Base-by-base conservation (phyloP, 805 yeast species). In the Priceomyces melissophilus region DNA sequence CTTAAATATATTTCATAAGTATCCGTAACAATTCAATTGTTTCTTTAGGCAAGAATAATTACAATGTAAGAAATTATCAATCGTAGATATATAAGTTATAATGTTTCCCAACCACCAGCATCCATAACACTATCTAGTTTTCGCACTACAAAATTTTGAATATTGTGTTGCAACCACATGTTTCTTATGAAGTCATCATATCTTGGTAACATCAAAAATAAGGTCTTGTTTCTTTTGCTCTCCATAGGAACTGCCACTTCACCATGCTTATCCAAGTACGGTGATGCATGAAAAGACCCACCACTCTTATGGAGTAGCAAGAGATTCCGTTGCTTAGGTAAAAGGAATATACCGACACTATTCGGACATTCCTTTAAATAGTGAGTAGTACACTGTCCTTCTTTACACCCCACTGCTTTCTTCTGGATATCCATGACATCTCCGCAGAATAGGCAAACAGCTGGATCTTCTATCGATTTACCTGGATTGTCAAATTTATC, bases 71-170 rank as follows among this genome's bases (percentile, higher is more conserved):
- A n/a, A n/a, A n/a, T n/a, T n/a, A n/a, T n/a, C n/a, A n/a, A n/a
- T n/a, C n/a, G n/a, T n/a, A n/a, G n/a, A n/a, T n/a, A n/a, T n/a
- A n/a, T n/a, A 13, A 33, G 14, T 58, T 65, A 87, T 46, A 85
- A 65, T 1, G 93, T 86, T 51, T 85, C 93, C 99, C 99, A 91
- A 0, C 99, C 99, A 7, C 99, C 99, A 30, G 84, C 78, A 60
- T 91, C 98, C 27, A 83, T 63, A 6, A 76, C 77, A 30, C 83
- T 79, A 52, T 91, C 98, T 11, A 91, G 71, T 48, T 81, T 81
- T 47, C 98, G 71, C 1, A 88, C 89, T 27, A 90, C 81, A 34
- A 74, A 71, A 50, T 87, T 87, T 3, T 87, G 83, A 2, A 87
- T 69, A 54, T 85, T 86, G 54, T 88, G 90, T 41, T 78, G 82